Evolutionary conservation across 441 rosid species (phyloP), one percentile per base, ranked within the genome.

Genomic region (Gossypium trilobum): DNA sequence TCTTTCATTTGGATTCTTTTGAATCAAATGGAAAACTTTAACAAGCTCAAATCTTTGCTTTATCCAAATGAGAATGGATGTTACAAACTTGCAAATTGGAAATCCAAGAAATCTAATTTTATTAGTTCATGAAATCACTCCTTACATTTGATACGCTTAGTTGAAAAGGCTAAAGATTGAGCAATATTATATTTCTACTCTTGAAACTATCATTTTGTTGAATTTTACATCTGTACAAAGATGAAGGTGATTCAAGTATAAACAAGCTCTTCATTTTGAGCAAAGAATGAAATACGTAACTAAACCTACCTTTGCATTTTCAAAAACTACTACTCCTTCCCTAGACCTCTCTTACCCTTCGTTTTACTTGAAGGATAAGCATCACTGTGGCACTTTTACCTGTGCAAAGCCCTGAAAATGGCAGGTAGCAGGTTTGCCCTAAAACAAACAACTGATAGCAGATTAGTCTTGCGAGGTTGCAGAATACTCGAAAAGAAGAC

Each of bases 401-500:
- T 19, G 58, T 2, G 69, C 7, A 23, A 0, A 10, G 94, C 78
- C 71, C 0, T 0, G 73, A 60, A 48, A 59, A 51, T 5, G 23
- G 9, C 48, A 9, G 3, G 20, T 31, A 6, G 46, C 46, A 16
- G 66, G 46, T 61, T 61, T 6, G 22, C n/a, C 48, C 14, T 11
- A 92, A 71, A 16, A 31, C 1, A 33, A 9, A 3, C 8, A 14
- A 33, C 46, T 8, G 68, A 42, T 23, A 20, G 20, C 13, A 22
- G 7, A 1, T 74, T 74, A 94, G 82, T 91, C 94, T 87, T 94
- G 99, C 4, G 99, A 86, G 6, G 97, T 88, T 8, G 99, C 94
- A 17, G 99, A 87, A 81, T 95, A 95, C 77, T 92, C 96, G 14
- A 92, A 95, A 52, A 95, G 92, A 66, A 95, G 87, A 58, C 97